Base-by-base conservation (phyloP, 345 rosid genomes). In the Bruguiera sexangula region DNA sequence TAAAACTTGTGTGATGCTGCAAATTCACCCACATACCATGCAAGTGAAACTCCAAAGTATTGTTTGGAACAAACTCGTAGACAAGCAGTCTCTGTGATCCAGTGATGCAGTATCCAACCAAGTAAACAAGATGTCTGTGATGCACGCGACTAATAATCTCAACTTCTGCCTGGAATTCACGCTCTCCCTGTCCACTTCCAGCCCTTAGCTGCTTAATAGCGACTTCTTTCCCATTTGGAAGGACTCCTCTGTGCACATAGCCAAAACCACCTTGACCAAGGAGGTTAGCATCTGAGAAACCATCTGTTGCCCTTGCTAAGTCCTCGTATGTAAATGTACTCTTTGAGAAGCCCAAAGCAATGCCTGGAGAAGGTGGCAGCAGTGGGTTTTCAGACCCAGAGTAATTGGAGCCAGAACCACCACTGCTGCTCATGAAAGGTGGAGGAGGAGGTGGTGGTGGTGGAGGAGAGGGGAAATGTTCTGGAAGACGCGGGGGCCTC, bases 191-290 rank as follows among this genome's bases (percentile, higher is more conserved):
- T 37, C 86, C 89, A 46, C 89, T 84, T 53, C 89, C 90, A 51
- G 79, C 79, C 75, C 84, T 89, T 63, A 89, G 81, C 69, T 78
- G 87, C 78, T 89, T 89, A 56, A 89, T 70, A 0, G 92, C 96
- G 2, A 89, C 86, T 66, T 75, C 90, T 73, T 84, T 82, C 27
- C 89, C 89, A 72, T 82, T 79, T 16, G 90, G 84, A 54, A 89
- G 84, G 32, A 84, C 79, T 67, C 96, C 96, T 61, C 63, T 89
- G 73, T 87, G 86, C 73, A 86, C 96, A n/a, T 78, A 82, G 16
- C 92, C 89, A 18, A 85, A 87, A 55, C 96, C 92, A 0, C 96
- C 96, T 79, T 85, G 85, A 20, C 96, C 90, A 1, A 89, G 78
- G 55, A 85, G 83, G 67, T 89, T 89, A 5, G 91, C 78, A 5